phyloP scores from a whole-genome alignment of 2,329 filamentous ascomycete species.

The Pseudocercospora vitis region DNA sequence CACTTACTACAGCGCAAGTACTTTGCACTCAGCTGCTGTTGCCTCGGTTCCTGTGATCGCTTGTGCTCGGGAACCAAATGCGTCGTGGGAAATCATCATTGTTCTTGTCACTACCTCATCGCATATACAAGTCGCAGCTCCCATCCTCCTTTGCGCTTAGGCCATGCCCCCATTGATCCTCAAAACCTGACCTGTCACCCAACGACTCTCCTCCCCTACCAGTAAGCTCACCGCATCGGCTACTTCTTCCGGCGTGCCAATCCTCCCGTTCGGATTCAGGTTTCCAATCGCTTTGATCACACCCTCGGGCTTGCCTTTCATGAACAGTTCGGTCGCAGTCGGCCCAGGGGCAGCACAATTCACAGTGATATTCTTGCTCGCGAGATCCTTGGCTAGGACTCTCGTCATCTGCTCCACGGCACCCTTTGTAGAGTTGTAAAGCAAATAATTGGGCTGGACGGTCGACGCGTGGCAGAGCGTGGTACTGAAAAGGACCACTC shows the following conservation, averaged over 20 bases:
- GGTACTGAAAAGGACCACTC: constrained; percentile 57
- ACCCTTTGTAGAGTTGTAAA: constrained; percentile 59
- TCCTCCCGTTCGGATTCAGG: constrained; percentile 46
- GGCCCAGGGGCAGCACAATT: constrained; percentile 56
- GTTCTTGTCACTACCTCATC: too few species aligned
- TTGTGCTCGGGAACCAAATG: too few species aligned
- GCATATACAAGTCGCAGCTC: not conserved
- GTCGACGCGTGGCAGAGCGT: constrained; percentile 41
- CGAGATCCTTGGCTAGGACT: constrained; percentile 57
- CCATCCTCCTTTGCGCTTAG: not conserved
- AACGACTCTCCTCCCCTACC: constrained; percentile 35
- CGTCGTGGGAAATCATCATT: too few species aligned
- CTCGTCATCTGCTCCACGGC: constrained; percentile 61
- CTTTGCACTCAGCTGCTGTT: too few species aligned
- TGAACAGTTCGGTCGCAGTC: constrained; percentile 58
- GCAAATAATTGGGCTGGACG: constrained; percentile 49
- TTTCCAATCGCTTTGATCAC: constrained; percentile 46
- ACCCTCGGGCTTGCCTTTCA: constrained; percentile 48
- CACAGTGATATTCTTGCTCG: constrained; percentile 51
- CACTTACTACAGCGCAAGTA: too few species aligned
- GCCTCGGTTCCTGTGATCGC: too few species aligned
- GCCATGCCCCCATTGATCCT: constrained; percentile 45
- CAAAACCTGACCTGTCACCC: constrained; percentile 52
- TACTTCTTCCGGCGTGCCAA: constrained; percentile 53
- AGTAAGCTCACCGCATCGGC: constrained; percentile 50